phyloP scores from a whole-genome alignment of 306 rosid species.

The Senna siamea region DNA sequence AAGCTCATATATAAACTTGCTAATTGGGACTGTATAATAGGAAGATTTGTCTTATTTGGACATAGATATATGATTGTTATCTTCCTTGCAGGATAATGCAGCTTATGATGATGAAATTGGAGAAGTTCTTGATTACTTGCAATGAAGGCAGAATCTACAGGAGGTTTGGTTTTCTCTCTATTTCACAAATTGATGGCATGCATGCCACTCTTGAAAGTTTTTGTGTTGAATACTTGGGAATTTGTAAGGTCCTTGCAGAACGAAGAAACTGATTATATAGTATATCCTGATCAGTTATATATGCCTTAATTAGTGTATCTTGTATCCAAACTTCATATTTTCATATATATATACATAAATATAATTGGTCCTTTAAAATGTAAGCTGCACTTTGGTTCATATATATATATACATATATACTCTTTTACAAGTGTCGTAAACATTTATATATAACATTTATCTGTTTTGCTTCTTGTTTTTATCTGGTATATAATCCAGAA shows the following conservation, averaged over 20 bases:
- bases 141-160: constrained; percentile 20
- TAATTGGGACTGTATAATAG: too few species aligned
- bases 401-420: background rate
- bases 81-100: too few species aligned
- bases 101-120: constrained; percentile 32
- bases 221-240: constrained; percentile 29
- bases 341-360: constrained; percentile 23
- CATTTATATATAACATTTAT: background rate
- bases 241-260: constrained; percentile 28
- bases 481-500: background rate
- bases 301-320: constrained; percentile 17
- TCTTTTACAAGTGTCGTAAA: too few species aligned
- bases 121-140: constrained; percentile 24
- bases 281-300: background rate
- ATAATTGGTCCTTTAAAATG: constrained; percentile 7
- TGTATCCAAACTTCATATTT: constrained; percentile 33
- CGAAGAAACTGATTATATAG: constrained; percentile 11
- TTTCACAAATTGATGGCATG: constrained; percentile 13
- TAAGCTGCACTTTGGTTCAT: constrained; percentile 6
- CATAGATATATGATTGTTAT: too few species aligned
- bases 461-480: constrained; percentile 2
- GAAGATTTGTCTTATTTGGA: too few species aligned
- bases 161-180: constrained; percentile 30
- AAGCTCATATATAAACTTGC: too few species aligned
- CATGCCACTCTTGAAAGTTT: constrained; percentile 23